A percentile compares a stretch with the other conserved stretches of the same genome.
These are phyloP conservation scores for Leptographium radiaticola DNA, from an alignment of 2,329 filamentous ascomycete genomes.

Conservation along the genomic window DNA sequence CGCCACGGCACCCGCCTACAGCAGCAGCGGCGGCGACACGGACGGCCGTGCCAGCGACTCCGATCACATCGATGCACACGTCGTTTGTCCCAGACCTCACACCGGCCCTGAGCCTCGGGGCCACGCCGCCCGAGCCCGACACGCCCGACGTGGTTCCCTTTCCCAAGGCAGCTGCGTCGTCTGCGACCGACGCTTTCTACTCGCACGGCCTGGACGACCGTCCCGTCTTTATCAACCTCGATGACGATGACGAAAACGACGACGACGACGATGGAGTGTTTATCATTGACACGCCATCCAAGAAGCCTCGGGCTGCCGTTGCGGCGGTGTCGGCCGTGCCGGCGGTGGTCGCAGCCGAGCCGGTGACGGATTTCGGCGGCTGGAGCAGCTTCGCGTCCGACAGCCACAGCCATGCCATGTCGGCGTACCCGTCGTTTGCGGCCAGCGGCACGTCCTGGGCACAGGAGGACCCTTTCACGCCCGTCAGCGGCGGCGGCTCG, in stretches of 20 bases:
- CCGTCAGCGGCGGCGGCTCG: not conserved
- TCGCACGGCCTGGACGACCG: conserved; percentile 7
- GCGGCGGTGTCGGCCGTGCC: not conserved
- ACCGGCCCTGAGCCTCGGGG: conserved; percentile 5
- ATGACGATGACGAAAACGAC: conserved; percentile 7
- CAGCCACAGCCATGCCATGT: not conserved
- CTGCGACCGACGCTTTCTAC: not conserved
- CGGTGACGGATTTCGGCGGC: not conserved
- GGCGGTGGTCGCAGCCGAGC: no score
- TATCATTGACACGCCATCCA: conserved; percentile 24
- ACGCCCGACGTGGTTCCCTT: not conserved
- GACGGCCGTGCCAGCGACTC: conserved; percentile 1
- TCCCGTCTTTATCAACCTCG: conserved; percentile 10
- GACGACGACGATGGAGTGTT: conserved; percentile 18
- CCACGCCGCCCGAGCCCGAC: conserved; percentile 7
- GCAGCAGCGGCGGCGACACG: no score
- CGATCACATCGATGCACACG: not conserved
- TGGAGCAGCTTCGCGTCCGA: not conserved
- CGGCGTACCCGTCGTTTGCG: not conserved
- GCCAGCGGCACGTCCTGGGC: conserved; percentile 2
- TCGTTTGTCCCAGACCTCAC: conserved; percentile 2
- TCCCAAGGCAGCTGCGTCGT: not conserved
- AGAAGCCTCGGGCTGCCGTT: conserved; percentile 12
- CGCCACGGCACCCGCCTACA: not conserved
- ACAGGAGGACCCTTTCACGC: conserved; percentile 1